phyloP scores from a whole-genome alignment of 345 rosid species.

The Salix dunnii region DNA sequence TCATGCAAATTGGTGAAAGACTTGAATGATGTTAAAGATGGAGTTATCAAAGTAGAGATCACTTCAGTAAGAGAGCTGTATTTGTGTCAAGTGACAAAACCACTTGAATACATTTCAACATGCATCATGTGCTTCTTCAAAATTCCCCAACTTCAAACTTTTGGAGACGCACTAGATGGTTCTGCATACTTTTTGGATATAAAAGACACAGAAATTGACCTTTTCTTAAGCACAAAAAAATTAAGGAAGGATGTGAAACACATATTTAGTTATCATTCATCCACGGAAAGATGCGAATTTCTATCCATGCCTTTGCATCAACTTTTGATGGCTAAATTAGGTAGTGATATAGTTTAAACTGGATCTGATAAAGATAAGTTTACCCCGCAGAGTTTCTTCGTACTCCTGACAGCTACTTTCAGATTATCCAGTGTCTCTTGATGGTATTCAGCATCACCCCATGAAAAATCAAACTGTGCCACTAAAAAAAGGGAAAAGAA shows the following conservation, averaged over 20 bases:
- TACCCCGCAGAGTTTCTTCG: constrained; percentile 93
- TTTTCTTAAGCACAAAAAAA: background rate
- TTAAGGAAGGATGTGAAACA: background rate
- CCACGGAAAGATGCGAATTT: background rate
- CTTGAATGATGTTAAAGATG: background rate
- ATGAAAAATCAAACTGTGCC: constrained; percentile 92
- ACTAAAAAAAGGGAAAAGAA: constrained; percentile 31
- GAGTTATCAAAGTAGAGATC: background rate
- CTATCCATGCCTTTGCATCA: background rate
- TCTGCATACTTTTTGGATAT: background rate
- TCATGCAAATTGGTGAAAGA: background rate
- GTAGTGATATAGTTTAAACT: background rate
- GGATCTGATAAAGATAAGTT: constrained; percentile 12
- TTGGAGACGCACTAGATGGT: background rate
- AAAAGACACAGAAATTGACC: background rate
- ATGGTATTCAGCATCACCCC: constrained; percentile 74
- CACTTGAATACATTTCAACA: background rate
- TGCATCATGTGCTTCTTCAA: background rate
- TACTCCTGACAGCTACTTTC: constrained; percentile 65
- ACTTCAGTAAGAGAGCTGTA: background rate
- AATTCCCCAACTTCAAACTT: background rate
- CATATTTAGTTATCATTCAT: background rate
- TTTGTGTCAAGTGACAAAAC: background rate
- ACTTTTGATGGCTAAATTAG: background rate
- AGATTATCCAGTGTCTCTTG: constrained; percentile 82